A percentile compares a stretch with the other conserved stretches of the same genome.
Evolutionary conservation across 495 filamentous ascomycete genomes (phyloP).

Genomic region (Xylaria intraflava): DNA sequence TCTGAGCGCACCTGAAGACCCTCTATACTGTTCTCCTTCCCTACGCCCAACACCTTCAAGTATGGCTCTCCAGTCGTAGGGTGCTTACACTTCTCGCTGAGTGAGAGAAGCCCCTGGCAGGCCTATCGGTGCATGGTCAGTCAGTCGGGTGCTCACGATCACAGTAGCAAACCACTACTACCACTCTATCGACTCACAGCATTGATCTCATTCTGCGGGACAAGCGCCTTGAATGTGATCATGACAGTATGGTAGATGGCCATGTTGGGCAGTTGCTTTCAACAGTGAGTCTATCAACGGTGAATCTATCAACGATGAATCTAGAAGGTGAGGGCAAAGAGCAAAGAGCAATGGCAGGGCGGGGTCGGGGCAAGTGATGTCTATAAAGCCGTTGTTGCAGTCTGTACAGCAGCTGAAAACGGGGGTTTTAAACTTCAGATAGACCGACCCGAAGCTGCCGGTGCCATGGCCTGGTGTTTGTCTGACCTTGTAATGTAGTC

Average conservation of each 20-base stretch:
- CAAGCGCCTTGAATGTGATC: constrained; percentile 48
- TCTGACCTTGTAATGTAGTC: too few relatives aligned
- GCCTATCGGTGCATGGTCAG: constrained; percentile 16
- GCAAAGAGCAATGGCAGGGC: too few relatives aligned
- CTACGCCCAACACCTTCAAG: constrained; percentile 50
- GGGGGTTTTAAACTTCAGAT: too few relatives aligned
- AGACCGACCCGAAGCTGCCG: too few relatives aligned
- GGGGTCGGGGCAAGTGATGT: too few relatives aligned
- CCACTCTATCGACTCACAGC: constrained; percentile 34
- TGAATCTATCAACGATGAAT: too few relatives aligned
- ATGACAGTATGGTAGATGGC: constrained; percentile 51
- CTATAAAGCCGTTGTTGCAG: too few relatives aligned
- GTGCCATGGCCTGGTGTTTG: too few relatives aligned
- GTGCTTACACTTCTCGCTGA: constrained; percentile 41
- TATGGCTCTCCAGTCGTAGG: constrained; percentile 49
- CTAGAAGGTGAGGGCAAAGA: too few relatives aligned
- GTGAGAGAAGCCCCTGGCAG: constrained; percentile 24
- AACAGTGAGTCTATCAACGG: too few relatives aligned
- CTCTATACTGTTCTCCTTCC: constrained; percentile 56
- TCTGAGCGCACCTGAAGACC: constrained; percentile 47
- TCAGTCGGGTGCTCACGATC: not conserved
- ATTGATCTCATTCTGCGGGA: constrained; percentile 31
- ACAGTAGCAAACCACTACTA: not conserved
- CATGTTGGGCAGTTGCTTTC: constrained; percentile 30
- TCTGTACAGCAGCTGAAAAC: too few relatives aligned